Percentiles rank a stretch among this genome's conserved stretches.
phyloP scores from a whole-genome alignment of 1,284 basidiomycete species.

The Porogramme epimiltina region DNA sequence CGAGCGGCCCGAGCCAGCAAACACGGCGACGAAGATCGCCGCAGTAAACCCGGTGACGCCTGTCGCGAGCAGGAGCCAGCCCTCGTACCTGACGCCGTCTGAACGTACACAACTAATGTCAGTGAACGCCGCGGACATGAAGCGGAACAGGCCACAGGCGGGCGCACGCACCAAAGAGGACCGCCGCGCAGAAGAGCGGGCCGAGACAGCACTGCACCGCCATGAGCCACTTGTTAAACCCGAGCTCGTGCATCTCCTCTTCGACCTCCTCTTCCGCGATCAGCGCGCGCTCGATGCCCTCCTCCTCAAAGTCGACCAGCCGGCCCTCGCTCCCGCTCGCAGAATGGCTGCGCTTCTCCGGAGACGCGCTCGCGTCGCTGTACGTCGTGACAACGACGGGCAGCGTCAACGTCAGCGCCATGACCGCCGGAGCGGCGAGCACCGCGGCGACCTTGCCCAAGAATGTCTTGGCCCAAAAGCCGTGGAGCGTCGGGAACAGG shows the following conservation, averaged over 20 bases:
- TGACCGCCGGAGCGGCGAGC: conserved; percentile 85
- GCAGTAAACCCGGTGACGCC: conserved; percentile 55
- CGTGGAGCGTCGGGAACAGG: conserved; percentile 87
- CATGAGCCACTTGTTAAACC: conserved; percentile 82
- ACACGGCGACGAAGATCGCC: conserved; percentile 59
- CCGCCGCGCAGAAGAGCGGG: conserved; percentile 73
- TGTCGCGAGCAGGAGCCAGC: conserved; percentile 59
- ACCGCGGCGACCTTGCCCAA: conserved; percentile 77
- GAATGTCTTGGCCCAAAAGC: conserved; percentile 73
- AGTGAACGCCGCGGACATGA: background rate
- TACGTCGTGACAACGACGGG: conserved; percentile 85
- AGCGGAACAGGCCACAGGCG: background rate
- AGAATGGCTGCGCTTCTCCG: conserved; percentile 47
- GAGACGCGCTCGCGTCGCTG: conserved; percentile 28
- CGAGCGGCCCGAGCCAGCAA: conserved; percentile 63
- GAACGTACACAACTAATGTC: conserved; percentile 2
- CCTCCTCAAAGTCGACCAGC: conserved; percentile 70
- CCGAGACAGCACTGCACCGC: conserved; percentile 80
- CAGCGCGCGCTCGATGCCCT: conserved; percentile 62
- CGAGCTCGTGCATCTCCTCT: conserved; percentile 62
- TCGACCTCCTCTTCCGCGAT: conserved; percentile 68
- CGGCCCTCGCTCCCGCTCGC: conserved; percentile 35
- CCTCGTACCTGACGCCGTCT: conserved; percentile 59
- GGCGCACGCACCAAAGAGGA: conserved; percentile 72
- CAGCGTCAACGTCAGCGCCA: conserved; percentile 85